A percentile compares a stretch with the other conserved stretches of the same genome.
Conservation (phyloP, 768 basidiomycete species). For the Kwoniella sp. region DNA sequence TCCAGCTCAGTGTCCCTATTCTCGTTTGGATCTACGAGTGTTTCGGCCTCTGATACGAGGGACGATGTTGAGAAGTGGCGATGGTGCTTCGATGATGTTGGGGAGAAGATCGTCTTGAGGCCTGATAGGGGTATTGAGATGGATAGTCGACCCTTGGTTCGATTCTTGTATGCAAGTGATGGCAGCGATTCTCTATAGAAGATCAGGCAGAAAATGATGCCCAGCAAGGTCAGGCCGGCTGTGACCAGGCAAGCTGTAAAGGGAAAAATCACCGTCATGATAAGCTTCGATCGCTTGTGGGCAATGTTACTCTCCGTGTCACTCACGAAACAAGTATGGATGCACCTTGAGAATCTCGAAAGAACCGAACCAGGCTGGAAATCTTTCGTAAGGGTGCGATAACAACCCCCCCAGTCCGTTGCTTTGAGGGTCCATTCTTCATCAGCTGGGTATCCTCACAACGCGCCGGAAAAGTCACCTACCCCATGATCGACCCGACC, state of each 20-base stretch:
- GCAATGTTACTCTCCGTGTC: neutral
- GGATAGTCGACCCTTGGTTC: constrained; percentile 1
- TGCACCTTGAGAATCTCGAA: constrained; percentile 31
- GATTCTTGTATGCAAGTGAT: constrained; percentile 4
- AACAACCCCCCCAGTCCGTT: constrained; percentile 46
- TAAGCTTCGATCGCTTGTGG: neutral
- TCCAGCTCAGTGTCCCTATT: neutral
- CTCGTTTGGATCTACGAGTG: constrained; percentile 30
- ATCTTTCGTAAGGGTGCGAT: constrained; percentile 51
- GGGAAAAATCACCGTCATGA: no score
- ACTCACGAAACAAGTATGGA: constrained; percentile 49
- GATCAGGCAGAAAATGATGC: constrained; percentile 44
- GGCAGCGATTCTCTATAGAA: constrained; percentile 49
- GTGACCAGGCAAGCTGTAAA: constrained; percentile 48
- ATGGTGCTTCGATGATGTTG: constrained; percentile 12
- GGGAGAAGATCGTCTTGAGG: neutral
- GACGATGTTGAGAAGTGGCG: constrained; percentile 24
- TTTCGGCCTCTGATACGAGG: constrained; percentile 40
- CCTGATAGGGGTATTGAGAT: constrained; percentile 13
- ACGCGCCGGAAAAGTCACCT: no score
- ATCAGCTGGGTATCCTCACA: no score
- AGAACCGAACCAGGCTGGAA: constrained; percentile 42
- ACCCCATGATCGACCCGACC: constrained; percentile 52
- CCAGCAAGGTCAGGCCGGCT: constrained; percentile 38
- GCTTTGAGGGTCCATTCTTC: constrained; percentile 5